Percentiles rank a stretch among this genome's conserved stretches.
Conservation (phyloP, 2,329 filamentous ascomycete genomes). For the Neopestalotiopsis clavispora region DNA sequence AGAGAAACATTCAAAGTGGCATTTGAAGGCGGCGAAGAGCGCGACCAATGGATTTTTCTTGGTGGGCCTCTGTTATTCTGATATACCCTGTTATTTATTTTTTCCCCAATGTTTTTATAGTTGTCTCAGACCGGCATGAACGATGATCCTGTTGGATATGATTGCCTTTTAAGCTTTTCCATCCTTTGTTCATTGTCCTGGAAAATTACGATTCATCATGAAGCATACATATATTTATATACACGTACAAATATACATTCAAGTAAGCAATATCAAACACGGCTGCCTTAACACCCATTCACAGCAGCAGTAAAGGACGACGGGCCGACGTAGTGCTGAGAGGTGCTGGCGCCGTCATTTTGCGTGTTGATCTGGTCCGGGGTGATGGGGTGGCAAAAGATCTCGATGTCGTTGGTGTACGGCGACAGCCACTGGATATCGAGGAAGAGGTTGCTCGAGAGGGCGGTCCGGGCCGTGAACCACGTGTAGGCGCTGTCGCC, state of each 20-base stretch:
- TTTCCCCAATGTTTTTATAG: neutral
- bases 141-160: neutral
- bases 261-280: neutral
- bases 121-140: neutral
- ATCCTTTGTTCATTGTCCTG: no score
- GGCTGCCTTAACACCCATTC: neutral
- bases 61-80: neutral
- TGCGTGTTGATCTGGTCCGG: neutral
- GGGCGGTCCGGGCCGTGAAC: neutral
- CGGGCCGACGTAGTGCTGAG: neutral
- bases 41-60: neutral
- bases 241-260: no score
- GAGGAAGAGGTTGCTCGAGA: neutral
- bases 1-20: neutral
- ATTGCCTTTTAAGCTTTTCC: neutral
- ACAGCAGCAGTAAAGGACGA: neutral
- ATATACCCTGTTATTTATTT: constrained; percentile 7
- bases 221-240: no score
- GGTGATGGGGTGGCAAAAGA: neutral
- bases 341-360: neutral
- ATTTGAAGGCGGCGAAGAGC: neutral
- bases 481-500: neutral
- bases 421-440: neutral
- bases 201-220: no score
- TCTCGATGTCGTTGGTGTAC: neutral